A percentile compares a stretch with the other conserved stretches of the same genome.
Evolutionary conservation across 2,329 filamentous ascomycete genomes (phyloP).

Genomic region (Ophiostoma populinum): DNA sequence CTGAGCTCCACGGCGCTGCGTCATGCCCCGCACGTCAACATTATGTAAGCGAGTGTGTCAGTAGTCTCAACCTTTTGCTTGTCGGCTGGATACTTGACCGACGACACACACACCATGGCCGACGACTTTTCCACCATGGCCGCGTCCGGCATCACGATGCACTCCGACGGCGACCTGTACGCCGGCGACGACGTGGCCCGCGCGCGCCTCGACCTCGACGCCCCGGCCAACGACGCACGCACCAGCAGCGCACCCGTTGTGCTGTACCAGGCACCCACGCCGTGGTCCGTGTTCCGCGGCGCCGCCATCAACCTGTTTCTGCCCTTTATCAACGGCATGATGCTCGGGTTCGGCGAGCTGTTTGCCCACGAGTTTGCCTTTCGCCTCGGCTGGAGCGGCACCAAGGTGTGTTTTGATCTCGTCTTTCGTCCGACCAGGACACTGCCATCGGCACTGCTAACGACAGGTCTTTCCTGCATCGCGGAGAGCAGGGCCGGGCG

Average conservation of each 20-base stretch:
- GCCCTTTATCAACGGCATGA: constrained; percentile 93
- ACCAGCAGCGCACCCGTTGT: constrained; percentile 46
- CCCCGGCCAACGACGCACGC: neutral
- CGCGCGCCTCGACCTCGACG: constrained; percentile 26
- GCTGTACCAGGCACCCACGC: constrained; percentile 73
- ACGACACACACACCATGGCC: constrained; percentile 27
- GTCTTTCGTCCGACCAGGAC: neutral
- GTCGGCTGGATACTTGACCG: too few species aligned
- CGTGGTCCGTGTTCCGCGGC: constrained; percentile 72
- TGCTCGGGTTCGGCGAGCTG: constrained; percentile 93
- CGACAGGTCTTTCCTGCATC: constrained; percentile 38
- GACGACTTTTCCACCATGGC: constrained; percentile 37
- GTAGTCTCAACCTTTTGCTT: too few species aligned
- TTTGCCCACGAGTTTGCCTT: constrained; percentile 95
- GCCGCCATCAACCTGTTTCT: constrained; percentile 91
- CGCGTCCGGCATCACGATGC: constrained; percentile 60
- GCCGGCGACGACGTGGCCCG: constrained; percentile 45
- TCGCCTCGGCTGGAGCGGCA: constrained; percentile 79
- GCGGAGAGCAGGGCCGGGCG: constrained; percentile 61
- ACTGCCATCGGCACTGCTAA: neutral
- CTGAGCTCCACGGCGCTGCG: too few species aligned
- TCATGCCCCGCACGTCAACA: too few species aligned
- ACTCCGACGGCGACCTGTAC: constrained; percentile 72
- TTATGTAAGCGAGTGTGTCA: too few species aligned
- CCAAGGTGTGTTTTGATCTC: constrained; percentile 49